Evolutionary conservation across 768 basidiomycete species (phyloP).

Genomic region (Guyanaporus albipodus): DNA sequence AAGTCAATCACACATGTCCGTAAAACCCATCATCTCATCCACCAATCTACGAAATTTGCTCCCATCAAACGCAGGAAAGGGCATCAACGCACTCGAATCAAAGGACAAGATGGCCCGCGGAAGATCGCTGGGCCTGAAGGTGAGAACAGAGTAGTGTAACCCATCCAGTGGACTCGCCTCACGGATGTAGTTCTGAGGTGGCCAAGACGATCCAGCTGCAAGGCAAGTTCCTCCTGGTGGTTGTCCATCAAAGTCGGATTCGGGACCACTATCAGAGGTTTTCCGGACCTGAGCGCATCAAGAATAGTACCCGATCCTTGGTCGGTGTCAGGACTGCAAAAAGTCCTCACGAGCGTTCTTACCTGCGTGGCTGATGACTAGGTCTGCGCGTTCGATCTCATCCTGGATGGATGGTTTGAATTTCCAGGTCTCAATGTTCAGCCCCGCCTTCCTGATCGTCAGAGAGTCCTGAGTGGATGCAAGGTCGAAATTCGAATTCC

Average conservation of each 20-base stretch:
- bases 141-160: constrained; percentile 5
- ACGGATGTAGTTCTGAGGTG: constrained; percentile 57
- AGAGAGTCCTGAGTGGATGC: constrained; percentile 12
- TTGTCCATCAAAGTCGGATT: constrained; percentile 88
- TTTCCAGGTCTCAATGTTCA: constrained; percentile 62
- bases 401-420: constrained; percentile 72
- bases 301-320: constrained; percentile 93
- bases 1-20: constrained; percentile 24
- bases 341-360: constrained; percentile 17
- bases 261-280: constrained; percentile 82
- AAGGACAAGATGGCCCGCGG: constrained; percentile 50
- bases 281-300: constrained; percentile 72
- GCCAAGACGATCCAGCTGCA: constrained; percentile 53
- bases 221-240: constrained; percentile 88
- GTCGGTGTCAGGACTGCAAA: constrained; percentile 1
- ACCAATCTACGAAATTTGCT: constrained; percentile 61
- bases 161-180: constrained; percentile 41
- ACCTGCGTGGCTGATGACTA: constrained; percentile 96
- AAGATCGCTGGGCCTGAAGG: constrained; percentile 42
- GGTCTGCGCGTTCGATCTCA: constrained; percentile 61
- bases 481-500: constrained; percentile 51
- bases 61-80: constrained; percentile 68
- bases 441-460: constrained; percentile 31
- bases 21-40: constrained; percentile 78
- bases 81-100: constrained; percentile 40